Base-by-base conservation (phyloP, 2,329 filamentous ascomycete genomes). In the Penicillium sp. region DNA sequence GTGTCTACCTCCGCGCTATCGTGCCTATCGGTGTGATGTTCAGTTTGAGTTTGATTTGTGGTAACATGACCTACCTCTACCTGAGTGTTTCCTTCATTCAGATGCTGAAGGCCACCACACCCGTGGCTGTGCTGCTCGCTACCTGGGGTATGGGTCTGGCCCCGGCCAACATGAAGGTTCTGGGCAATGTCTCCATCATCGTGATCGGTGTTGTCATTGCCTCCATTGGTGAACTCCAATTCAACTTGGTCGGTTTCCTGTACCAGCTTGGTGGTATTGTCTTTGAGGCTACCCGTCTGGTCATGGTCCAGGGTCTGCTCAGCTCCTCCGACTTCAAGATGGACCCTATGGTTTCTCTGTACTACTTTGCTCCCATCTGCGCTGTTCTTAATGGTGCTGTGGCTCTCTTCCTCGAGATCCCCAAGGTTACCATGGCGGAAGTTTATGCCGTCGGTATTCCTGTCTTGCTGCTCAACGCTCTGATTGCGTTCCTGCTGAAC, bases 11-110 rank as follows among this genome's bases (percentile, higher is more conserved):
- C 56, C 88, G 56, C 65, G 92, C 92, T 38, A 96, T 97, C 63
- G 88, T 97, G 31, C 93, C 93, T 50, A 97, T 97, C 67, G 93
- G 93, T 62, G 77, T 96, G 71, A 95, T 96, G 80, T 97, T 97
- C 85, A 94, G 89, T 72, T 80, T 97, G 80, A 94, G 89, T 76
- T 83, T 97, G 80, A 97, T 97, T 72, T 97, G 92, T 77, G 92
- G 92, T 70, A 97, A 97, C 80, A 79, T 96, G 77, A 92, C 93
- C 67, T 97, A 97, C 73, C 84, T 97, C 48, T 96, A 97, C 77
- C 85, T 97, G 55, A 94, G 89, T 62, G 93, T 97, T 54, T 89
- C 93, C 57, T 97, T 97, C 76, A 97, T 97, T 69, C 93, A 97
- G 82, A 97, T 45, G 38, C 43, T 48, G 5, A 36, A 92, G 90